Percentiles rank a stretch among this genome's conserved stretches.
Evolutionary conservation across 1,284 basidiomycete species (phyloP).

Genomic region (Vanrija sp.): DNA sequence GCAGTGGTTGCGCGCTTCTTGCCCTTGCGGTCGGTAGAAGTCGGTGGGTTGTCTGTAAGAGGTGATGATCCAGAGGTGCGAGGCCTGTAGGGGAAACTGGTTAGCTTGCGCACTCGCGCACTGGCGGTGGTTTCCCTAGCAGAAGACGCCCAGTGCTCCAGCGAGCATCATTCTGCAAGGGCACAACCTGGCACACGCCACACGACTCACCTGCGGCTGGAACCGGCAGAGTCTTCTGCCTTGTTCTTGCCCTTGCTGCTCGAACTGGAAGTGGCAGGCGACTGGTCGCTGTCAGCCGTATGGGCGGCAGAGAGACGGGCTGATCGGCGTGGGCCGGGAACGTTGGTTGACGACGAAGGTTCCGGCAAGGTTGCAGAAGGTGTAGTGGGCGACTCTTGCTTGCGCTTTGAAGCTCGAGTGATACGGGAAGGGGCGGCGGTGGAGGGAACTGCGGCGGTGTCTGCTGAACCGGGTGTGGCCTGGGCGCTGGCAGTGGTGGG

Average conservation of each 20-base stretch:
- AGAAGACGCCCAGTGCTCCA: not conserved
- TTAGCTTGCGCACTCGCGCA: no score
- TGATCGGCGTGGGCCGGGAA: conserved; percentile 25
- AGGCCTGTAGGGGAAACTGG: not conserved
- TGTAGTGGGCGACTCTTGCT: not conserved
- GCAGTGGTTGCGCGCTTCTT: conserved; percentile 35
- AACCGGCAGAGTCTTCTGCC: conserved; percentile 8
- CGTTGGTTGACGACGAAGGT: conserved; percentile 2
- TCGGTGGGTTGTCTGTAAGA: not conserved
- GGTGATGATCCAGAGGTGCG: conserved; percentile 5
- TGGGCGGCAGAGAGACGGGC: conserved; percentile 28
- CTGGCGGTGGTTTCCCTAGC: not conserved
- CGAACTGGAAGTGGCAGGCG: conserved; percentile 5
- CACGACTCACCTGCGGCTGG: conserved; percentile 20
- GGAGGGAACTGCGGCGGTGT: not conserved
- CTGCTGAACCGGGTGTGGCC: not conserved
- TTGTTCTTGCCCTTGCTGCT: conserved; percentile 30
- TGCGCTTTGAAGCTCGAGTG: not conserved
- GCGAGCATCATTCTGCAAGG: not conserved
- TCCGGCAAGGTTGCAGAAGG: not conserved
- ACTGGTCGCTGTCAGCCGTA: conserved; percentile 9
- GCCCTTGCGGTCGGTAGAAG: conserved; percentile 35
- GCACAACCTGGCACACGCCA: not conserved
- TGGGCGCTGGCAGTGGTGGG: not conserved
- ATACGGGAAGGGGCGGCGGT: conserved; percentile 1